Conservation (phyloP, 805 yeast species). For the Hanseniaspora vineae region DNA sequence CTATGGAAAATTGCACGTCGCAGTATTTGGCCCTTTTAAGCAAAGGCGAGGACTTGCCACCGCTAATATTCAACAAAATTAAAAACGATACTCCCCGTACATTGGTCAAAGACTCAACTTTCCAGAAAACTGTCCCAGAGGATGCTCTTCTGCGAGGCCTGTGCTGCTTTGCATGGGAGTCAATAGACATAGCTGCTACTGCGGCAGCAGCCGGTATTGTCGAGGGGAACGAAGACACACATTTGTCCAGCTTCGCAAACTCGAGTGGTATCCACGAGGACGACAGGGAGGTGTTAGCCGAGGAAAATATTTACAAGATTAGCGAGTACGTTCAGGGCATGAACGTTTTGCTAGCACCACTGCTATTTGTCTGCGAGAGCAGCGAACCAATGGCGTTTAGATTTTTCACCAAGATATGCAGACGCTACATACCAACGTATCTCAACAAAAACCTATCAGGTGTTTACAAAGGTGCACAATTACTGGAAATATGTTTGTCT, state of each 20-base stretch:
- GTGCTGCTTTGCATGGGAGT: slow-evolving; percentile 51
- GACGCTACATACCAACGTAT: slow-evolving; percentile 60
- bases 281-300: neutral
- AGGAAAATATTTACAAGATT: slow-evolving; percentile 5
- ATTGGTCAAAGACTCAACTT: slow-evolving; percentile 55
- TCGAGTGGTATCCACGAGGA: neutral
- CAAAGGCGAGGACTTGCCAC: slow-evolving; percentile 37
- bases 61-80: slow-evolving; percentile 43
- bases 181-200: neutral
- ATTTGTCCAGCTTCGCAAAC: neutral
- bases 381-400: slow-evolving; percentile 75
- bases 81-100: slow-evolving; percentile 81
- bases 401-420: slow-evolving; percentile 48
- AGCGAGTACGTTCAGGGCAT: slow-evolving; percentile 75
- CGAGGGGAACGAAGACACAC: neutral
- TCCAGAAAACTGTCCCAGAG: slow-evolving; percentile 57
- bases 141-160: slow-evolving; percentile 53
- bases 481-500: slow-evolving; percentile 63
- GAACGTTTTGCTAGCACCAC: slow-evolving; percentile 78
- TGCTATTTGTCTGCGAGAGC: slow-evolving; percentile 47
- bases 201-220: neutral
- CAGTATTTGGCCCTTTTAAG: slow-evolving; percentile 41
- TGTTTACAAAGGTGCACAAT: slow-evolving; percentile 51
- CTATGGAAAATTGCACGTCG: slow-evolving; percentile 39
- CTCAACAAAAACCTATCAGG: slow-evolving; percentile 68